Evolutionary conservation across 495 filamentous ascomycete genomes (phyloP).

Genomic region (Daldinia childiae): DNA sequence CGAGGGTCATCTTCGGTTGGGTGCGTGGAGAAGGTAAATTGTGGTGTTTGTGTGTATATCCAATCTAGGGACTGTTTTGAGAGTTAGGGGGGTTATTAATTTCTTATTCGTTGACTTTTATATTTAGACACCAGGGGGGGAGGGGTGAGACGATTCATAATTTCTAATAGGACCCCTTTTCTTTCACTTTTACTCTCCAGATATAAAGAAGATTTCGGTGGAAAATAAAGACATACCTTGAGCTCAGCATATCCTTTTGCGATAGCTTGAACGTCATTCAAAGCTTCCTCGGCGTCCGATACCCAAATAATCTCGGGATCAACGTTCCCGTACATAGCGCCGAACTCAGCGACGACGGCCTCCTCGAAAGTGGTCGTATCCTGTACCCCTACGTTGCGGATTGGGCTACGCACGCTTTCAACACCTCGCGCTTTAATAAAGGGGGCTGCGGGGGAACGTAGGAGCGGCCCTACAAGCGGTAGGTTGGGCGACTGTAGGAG

Average conservation of each 20-base stretch:
- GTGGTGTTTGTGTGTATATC: slow-evolving; percentile 85
- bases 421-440: slow-evolving; percentile 86
- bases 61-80: slow-evolving; percentile 70
- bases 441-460: slow-evolving; percentile 76
- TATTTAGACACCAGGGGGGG: neutral
- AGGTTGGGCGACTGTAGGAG: slow-evolving; percentile 77
- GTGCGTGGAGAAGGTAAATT: slow-evolving; percentile 75
- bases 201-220: no score
- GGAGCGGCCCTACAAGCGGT: slow-evolving; percentile 66
- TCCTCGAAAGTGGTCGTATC: slow-evolving; percentile 59
- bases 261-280: slow-evolving; percentile 3
- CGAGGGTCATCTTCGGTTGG: slow-evolving; percentile 64
- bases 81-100: neutral
- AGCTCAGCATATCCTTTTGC: slow-evolving; percentile 33
- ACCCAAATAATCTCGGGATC: neutral
- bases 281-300: neutral
- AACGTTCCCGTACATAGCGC: slow-evolving; percentile 59
- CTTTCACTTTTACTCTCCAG: no score
- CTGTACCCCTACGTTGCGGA: slow-evolving; percentile 74
- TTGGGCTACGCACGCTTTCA: slow-evolving; percentile 88
- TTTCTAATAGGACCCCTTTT: no score
- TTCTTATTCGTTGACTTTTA: neutral
- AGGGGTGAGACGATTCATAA: no score
- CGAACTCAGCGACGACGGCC: slow-evolving; percentile 63
- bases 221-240: slow-evolving; percentile 27